Evolutionary conservation across 164 flowering plant species (phyloP).

Genomic region (Cinnamomum micranthum): DNA sequence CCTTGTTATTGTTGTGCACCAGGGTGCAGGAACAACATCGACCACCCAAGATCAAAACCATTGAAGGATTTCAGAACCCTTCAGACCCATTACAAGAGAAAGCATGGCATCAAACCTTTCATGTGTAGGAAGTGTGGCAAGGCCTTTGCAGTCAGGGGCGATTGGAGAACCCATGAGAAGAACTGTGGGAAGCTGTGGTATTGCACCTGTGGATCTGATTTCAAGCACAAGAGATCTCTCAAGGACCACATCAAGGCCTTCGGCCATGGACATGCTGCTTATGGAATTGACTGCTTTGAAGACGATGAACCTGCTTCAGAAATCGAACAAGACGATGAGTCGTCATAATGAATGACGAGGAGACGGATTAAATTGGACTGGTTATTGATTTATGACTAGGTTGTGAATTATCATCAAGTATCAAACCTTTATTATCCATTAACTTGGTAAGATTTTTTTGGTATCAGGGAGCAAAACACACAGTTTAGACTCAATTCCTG

Average conservation of each 20-base stretch:
- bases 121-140: slow-evolving; percentile 84
- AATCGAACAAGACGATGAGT: slow-evolving; percentile 65
- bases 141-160: slow-evolving; percentile 82
- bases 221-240: slow-evolving; percentile 87
- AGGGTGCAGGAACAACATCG: slow-evolving; percentile 83
- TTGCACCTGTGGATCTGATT: slow-evolving; percentile 86
- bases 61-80: slow-evolving; percentile 87
- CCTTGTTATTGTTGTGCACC: slow-evolving; percentile 89
- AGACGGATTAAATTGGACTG: neutral
- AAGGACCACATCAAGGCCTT: slow-evolving; percentile 85
- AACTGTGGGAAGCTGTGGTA: slow-evolving; percentile 96
- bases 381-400: neutral
- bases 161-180: slow-evolving; percentile 94
- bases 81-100: slow-evolving; percentile 89
- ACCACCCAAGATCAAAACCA: slow-evolving; percentile 80
- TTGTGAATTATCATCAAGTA: neutral
- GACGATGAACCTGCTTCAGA: slow-evolving; percentile 72
- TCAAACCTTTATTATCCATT: neutral
- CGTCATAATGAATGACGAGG: slow-evolving; percentile 25
- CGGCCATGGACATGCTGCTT: slow-evolving; percentile 77
- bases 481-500: neutral
- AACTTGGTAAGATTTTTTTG: neutral
- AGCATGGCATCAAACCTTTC: slow-evolving; percentile 86
- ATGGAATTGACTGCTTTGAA: slow-evolving; percentile 56
- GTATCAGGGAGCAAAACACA: neutral